Percentiles rank a stretch among this genome's conserved stretches.
These are phyloP conservation scores for Lactifluus hygrophoroides DNA, from an alignment of 768 basidiomycete species.

Conservation along the genomic window DNA sequence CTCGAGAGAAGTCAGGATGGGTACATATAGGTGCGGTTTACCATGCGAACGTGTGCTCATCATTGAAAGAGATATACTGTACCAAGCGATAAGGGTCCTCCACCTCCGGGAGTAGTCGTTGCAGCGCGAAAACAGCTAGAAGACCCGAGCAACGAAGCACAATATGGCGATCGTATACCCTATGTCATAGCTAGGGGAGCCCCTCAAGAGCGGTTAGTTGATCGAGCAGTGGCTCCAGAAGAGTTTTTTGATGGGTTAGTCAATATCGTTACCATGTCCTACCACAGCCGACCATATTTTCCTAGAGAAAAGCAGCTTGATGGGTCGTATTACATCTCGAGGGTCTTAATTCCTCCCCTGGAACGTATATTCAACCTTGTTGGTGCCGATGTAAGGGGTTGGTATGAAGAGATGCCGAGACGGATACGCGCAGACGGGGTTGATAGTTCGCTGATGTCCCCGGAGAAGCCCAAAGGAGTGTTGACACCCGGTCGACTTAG, in stretches of 20 bases:
- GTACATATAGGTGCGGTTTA: constrained; percentile 71
- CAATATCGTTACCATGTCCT: background rate
- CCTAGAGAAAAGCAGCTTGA: constrained; percentile 68
- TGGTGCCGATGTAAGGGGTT: constrained; percentile 76
- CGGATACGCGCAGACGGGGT: constrained; percentile 34
- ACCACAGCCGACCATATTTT: background rate
- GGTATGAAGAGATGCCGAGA: constrained; percentile 87
- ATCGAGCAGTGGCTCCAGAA: constrained; percentile 66
- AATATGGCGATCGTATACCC: constrained; percentile 90
- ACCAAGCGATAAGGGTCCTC: constrained; percentile 73
- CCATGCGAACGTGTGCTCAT: background rate
- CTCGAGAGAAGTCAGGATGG: constrained; percentile 88
- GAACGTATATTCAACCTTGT: constrained; percentile 87
- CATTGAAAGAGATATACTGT: background rate
- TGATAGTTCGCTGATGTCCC: constrained; percentile 30
- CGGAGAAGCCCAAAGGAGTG: constrained; percentile 27
- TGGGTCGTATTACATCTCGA: constrained; percentile 78
- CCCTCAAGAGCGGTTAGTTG: constrained; percentile 56
- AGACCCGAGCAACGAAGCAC: constrained; percentile 77
- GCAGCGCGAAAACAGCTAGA: constrained; percentile 65
- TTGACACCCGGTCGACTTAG: constrained; percentile 35
- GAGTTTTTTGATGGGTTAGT: constrained; percentile 58
- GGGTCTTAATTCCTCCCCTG: constrained; percentile 81
- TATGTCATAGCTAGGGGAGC: constrained; percentile 75
- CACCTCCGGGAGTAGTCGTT: constrained; percentile 87